These are phyloP conservation scores for Mollisiaceae sp. DNA, from an alignment of 2,329 filamentous ascomycete species.

Conservation along the genomic window DNA sequence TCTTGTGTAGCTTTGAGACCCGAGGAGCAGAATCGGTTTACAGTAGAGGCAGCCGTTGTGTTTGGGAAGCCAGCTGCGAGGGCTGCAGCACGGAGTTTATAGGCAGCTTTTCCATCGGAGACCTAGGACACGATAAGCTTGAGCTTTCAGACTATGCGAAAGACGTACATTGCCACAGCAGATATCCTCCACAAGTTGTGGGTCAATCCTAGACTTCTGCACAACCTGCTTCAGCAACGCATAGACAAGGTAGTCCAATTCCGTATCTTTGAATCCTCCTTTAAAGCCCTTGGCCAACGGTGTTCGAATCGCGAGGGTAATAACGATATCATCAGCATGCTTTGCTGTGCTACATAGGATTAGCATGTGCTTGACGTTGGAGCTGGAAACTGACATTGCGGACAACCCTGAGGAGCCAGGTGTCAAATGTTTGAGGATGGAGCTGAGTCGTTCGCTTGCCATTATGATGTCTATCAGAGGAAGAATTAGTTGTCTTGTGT, in stretches of 20 bases:
- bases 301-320: conserved; percentile 89
- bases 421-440: conserved; percentile 84
- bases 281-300: conserved; percentile 88
- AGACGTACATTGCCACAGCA: conserved; percentile 83
- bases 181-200: conserved; percentile 84
- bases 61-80: conserved; percentile 94
- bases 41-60: conserved; percentile 78
- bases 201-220: conserved; percentile 77
- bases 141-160: conserved; percentile 6
- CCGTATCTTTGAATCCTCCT: conserved; percentile 94
- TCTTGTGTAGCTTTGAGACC: conserved; percentile 95
- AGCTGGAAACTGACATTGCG: conserved; percentile 69
- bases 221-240: conserved; percentile 79
- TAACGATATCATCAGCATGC: conserved; percentile 95
- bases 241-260: conserved; percentile 84
- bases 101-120: conserved; percentile 82
- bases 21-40: conserved; percentile 98
- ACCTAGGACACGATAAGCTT: conserved; percentile 57
- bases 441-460: conserved; percentile 85
- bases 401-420: conserved; percentile 73
- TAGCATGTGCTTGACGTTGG: conserved; percentile 33
- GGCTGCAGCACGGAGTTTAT: conserved; percentile 86
- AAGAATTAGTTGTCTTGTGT: background rate
- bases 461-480: conserved; percentile 54
- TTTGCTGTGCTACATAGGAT: conserved; percentile 72